Evolutionary conservation across 305 asterid species (phyloP).

Genomic region (Ilex paraguariensis): DNA sequence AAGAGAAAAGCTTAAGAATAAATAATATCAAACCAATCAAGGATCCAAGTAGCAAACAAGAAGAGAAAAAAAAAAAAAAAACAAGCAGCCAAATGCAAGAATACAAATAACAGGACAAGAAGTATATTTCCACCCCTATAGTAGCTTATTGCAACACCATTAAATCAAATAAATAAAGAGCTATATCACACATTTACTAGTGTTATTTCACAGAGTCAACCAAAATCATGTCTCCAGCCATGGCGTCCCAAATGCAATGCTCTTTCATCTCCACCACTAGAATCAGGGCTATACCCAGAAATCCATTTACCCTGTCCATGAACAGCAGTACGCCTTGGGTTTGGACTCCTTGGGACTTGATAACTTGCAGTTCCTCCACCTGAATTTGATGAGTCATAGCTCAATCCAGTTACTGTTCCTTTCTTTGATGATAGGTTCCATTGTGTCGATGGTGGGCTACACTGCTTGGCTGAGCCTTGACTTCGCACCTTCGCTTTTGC

Average conservation of each 20-base stretch:
- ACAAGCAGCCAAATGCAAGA: too few species aligned
- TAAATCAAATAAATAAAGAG: too few species aligned
- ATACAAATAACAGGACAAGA: too few species aligned
- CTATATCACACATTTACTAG: too few species aligned
- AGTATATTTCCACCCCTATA: too few species aligned
- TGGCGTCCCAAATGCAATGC: constrained; percentile 36
- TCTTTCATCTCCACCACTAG: constrained; percentile 52
- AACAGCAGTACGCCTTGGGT: constrained; percentile 22
- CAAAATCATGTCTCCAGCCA: constrained; percentile 42
- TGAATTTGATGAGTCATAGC: constrained; percentile 52
- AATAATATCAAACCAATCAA: too few species aligned
- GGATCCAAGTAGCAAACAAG: too few species aligned
- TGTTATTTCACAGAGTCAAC: constrained; percentile 12
- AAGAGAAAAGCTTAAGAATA: too few species aligned
- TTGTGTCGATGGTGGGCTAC: constrained; percentile 34
- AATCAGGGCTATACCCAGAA: constrained; percentile 51
- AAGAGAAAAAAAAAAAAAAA: too few species aligned
- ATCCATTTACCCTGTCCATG: constrained; percentile 44
- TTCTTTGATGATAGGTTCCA: constrained; percentile 64
- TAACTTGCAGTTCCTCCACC: constrained; percentile 42
- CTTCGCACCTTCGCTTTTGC: constrained; percentile 66
- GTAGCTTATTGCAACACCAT: too few species aligned
- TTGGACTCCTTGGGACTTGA: constrained; percentile 67
- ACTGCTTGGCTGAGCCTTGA: constrained; percentile 42
- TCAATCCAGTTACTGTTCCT: constrained; percentile 27